Evolutionary conservation across 176 grass and related monocot genomes (phyloP), one percentile per base, ranked within the genome.

Genomic region (Raddia guianensis): DNA sequence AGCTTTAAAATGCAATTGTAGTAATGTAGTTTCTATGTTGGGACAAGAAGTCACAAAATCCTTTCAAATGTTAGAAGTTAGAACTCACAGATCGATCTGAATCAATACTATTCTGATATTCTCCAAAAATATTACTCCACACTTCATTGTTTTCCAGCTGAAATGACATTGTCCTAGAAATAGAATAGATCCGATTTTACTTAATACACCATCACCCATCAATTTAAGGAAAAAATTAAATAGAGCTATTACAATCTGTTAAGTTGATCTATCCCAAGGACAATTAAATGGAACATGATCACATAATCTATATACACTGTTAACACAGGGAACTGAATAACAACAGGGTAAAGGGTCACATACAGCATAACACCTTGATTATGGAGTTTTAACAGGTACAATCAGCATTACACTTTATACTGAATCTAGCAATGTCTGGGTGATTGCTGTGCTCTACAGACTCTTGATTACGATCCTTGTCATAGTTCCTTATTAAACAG

Each of bases 251-350:
- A 18, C 37, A 53, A 63, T 16, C 2, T 84, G 56, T 51, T n/a
- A 48, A 63, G 57, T 65, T 52, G 6, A 64, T 74, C 48, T 46
- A 66, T 65, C 27, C 5, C 8, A 68, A 14, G 52, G 8, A 60
- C 42, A 84, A 10, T 75, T 83, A 47, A 35, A 66, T 56, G 61
- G 34, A 64, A 15, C 72, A 75, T 68, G 57, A 68, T 32, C 61
- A 75, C 48, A 76, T 46, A 58, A n/a, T 58, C 12, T 18, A 69
- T 44, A 52, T 46, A 44, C 7, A 57, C 51, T 59, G 34, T 43
- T 16, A 74, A 53, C 46, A 65, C 48, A 6, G 3, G 51, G n/a
- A 82, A 57, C 32, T 14, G n/a, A 63, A 42, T 45, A 53, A 65
- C 20, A 55, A 79, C 3, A 68, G 5, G 55, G 49, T 11, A 73